Conservation (phyloP, 768 basidiomycete species). For the Hericium rajendrae region DNA sequence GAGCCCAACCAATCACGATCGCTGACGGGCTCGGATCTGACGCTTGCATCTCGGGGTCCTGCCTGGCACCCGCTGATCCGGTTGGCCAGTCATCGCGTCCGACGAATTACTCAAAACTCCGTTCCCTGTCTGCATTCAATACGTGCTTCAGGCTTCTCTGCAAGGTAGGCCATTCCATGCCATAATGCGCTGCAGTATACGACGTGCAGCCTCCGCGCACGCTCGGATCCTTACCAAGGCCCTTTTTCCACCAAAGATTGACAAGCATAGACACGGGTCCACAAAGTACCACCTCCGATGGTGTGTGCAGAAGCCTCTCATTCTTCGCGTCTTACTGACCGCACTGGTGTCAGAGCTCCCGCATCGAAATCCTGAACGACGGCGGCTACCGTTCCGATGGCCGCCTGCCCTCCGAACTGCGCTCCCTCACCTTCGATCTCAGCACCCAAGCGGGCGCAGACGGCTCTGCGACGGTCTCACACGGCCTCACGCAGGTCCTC, state of each 20-base stretch:
- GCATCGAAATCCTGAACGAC: conserved; percentile 72
- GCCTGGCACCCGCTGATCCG: not conserved
- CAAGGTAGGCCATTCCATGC: not conserved
- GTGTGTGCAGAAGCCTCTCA: not conserved
- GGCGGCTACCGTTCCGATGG: conserved; percentile 89
- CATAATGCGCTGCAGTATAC: not conserved
- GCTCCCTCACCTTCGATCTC: conserved; percentile 72
- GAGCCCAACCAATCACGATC: no score
- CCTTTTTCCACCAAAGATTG: not conserved
- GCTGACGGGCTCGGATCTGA: not conserved
- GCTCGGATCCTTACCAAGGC: not conserved
- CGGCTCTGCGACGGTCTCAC: conserved; percentile 73
- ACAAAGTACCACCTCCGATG: not conserved
- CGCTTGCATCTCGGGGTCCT: not conserved
- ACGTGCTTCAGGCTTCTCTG: not conserved
- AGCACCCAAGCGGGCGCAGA: conserved; percentile 70
- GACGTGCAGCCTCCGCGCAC: not conserved
- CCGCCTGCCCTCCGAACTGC: conserved; percentile 84
- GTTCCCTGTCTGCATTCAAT: not conserved
- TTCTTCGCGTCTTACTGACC: not conserved
- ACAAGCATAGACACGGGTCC: not conserved
- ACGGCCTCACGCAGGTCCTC: conserved; percentile 84
- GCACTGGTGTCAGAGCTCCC: conserved; percentile 29
- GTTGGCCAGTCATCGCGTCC: not conserved
- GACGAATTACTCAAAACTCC: not conserved